Conservation (phyloP, 495 filamentous ascomycete species). For the Xylaria grammica region DNA sequence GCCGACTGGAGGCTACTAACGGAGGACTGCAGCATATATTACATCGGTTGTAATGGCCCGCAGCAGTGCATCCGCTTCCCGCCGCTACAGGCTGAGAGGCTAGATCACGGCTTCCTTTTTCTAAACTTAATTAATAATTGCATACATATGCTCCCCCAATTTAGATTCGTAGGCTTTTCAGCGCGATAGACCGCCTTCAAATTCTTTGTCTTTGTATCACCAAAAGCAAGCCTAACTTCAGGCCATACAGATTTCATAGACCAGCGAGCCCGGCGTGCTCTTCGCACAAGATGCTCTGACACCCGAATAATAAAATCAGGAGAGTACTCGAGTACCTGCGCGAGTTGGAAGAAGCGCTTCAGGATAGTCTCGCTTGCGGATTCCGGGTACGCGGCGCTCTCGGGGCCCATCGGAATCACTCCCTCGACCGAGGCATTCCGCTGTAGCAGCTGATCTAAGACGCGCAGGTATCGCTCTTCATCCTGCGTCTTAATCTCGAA, state of each 20-base stretch:
- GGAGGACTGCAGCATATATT: no score
- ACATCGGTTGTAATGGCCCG: no score
- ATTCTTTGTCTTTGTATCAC: neutral
- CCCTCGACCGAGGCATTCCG: neutral
- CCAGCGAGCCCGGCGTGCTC: conserved; percentile 8
- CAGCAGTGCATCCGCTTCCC: no score
- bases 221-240: neutral
- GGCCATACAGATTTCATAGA: neutral
- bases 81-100: no score
- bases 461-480: conserved; percentile 6
- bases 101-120: no score
- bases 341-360: conserved; percentile 12
- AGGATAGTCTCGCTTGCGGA: conserved; percentile 8
- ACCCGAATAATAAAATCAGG: conserved; percentile 10
- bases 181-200: neutral
- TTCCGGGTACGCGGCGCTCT: neutral
- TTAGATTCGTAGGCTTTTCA: neutral
- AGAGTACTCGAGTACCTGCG: conserved; percentile 8
- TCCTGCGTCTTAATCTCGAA: conserved; percentile 3
- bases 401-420: neutral
- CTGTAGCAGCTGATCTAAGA: neutral
- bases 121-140: no score
- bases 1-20: no score
- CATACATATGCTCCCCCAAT: no score
- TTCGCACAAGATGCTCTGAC: conserved; percentile 3